These are phyloP conservation scores for Pseudomassariella vexata DNA, from an alignment of 2,329 filamentous ascomycete species.

Conservation along the genomic window DNA sequence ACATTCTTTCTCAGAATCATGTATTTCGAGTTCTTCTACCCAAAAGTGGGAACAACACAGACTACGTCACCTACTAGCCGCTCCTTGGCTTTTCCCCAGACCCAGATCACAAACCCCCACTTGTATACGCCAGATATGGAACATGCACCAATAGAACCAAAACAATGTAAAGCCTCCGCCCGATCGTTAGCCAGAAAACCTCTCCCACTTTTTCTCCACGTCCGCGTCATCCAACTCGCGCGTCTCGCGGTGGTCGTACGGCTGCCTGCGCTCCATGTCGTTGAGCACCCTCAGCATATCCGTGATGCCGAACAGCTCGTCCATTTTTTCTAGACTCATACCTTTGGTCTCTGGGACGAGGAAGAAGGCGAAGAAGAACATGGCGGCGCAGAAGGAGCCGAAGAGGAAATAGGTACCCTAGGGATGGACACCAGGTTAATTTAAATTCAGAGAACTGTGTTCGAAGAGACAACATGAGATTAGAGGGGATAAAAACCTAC, in stretches of 20 bases:
- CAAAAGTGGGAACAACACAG: too few species aligned
- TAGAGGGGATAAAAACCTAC: constrained; percentile 20
- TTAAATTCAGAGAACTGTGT: too few species aligned
- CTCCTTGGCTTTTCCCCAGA: too few species aligned
- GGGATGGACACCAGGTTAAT: too few species aligned
- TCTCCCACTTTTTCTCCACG: not conserved
- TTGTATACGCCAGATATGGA: too few species aligned
- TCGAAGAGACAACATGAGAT: too few species aligned
- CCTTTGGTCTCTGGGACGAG: constrained; percentile 43
- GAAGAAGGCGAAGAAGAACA: constrained; percentile 62
- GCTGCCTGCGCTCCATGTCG: not conserved
- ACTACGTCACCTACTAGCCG: too few species aligned
- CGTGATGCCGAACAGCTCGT: constrained; percentile 58
- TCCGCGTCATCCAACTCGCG: not conserved
- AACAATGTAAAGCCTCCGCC: too few species aligned
- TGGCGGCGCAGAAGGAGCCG: constrained; percentile 57
- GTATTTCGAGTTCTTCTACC: too few species aligned
- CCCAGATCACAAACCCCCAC: too few species aligned
- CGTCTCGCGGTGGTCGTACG: not conserved
- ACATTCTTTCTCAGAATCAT: too few species aligned
- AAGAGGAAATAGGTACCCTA: constrained; percentile 66
- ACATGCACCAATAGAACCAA: too few species aligned
- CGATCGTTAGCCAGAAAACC: not conserved
- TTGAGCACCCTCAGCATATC: constrained; percentile 25
- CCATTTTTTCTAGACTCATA: constrained; percentile 56